A percentile compares a stretch with the other conserved stretches of the same genome.
Evolutionary conservation across 2,329 filamentous ascomycete genomes (phyloP).

Genomic region (Exophiala aquamarina): DNA sequence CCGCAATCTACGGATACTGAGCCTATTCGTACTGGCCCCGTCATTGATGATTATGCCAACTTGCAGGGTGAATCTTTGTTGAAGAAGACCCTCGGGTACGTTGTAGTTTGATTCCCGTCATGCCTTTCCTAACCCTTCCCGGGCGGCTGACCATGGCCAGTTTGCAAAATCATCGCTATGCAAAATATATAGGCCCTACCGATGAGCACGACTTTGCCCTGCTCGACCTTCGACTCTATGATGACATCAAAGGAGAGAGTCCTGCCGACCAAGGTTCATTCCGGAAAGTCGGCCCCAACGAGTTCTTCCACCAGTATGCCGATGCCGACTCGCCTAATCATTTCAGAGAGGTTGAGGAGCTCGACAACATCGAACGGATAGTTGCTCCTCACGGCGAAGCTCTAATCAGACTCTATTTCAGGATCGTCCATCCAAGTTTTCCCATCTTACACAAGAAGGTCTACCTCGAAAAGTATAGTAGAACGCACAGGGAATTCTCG

Average conservation of each 20-base stretch:
- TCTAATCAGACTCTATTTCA: slow-evolving; percentile 79
- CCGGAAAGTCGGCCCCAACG: slow-evolving; percentile 27
- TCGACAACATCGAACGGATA: slow-evolving; percentile 61
- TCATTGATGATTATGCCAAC: slow-evolving; percentile 25
- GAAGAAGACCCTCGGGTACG: slow-evolving; percentile 28
- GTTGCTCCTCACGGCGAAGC: slow-evolving; percentile 75
- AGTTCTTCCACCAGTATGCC: slow-evolving; percentile 29
- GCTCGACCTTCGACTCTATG: slow-evolving; percentile 29
- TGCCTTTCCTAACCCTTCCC: slow-evolving; percentile 15
- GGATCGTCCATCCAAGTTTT: slow-evolving; percentile 75
- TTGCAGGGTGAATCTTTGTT: slow-evolving; percentile 23
- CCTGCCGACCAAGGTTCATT: slow-evolving; percentile 28
- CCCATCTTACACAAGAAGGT: slow-evolving; percentile 80
- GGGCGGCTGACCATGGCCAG: slow-evolving; percentile 26
- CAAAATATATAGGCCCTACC: slow-evolving; percentile 30
- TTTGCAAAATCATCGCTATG: slow-evolving; percentile 28
- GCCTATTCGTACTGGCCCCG: slow-evolving; percentile 19
- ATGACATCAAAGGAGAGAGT: slow-evolving; percentile 24
- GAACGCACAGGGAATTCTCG: slow-evolving; percentile 70
- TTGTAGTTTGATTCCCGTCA: slow-evolving; percentile 6
- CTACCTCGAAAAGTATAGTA: slow-evolving; percentile 75
- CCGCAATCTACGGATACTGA: slow-evolving; percentile 22
- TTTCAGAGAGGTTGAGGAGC: slow-evolving; percentile 27
- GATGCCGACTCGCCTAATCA: slow-evolving; percentile 27
- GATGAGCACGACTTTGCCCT: slow-evolving; percentile 29